phyloP scores from a whole-genome alignment of 2,329 filamentous ascomycete species.

The Bipolaris oryzae region DNA sequence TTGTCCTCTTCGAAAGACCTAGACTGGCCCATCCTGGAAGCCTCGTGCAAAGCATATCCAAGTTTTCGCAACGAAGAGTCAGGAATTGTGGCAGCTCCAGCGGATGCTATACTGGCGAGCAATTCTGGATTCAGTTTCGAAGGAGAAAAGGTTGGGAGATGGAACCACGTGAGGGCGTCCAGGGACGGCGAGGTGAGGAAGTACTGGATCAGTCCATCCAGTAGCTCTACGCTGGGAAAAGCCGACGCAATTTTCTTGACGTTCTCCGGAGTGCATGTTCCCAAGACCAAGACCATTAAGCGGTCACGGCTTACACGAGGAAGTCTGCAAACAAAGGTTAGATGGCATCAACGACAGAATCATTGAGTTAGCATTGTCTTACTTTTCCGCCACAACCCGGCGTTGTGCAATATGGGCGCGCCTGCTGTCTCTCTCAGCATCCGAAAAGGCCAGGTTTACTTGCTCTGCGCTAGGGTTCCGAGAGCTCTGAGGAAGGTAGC shows the following conservation, averaged over 20 bases:
- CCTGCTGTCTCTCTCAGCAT: slow-evolving; percentile 38
- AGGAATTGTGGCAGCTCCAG: slow-evolving; percentile 65
- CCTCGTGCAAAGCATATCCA: slow-evolving; percentile 60
- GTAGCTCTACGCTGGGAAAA: slow-evolving; percentile 65
- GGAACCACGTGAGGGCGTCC: slow-evolving; percentile 65
- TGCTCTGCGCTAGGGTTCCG: slow-evolving; percentile 39
- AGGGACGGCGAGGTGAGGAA: slow-evolving; percentile 64
- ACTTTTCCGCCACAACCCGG: slow-evolving; percentile 50
- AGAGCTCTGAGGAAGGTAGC: slow-evolving; percentile 48
- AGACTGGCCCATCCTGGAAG: slow-evolving; percentile 49
- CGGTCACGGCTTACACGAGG: slow-evolving; percentile 59
- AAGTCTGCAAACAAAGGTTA: slow-evolving; percentile 23
- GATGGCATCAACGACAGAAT: not conserved
- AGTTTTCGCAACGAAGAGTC: slow-evolving; percentile 64
- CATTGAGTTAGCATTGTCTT: not conserved
- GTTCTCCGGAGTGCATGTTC: slow-evolving; percentile 61
- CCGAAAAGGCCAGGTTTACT: slow-evolving; percentile 49
- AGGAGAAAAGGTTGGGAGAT: slow-evolving; percentile 64
- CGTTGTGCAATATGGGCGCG: slow-evolving; percentile 45
- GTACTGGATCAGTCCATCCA: slow-evolving; percentile 67
- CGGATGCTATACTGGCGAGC: slow-evolving; percentile 64
- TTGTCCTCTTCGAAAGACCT: slow-evolving; percentile 58
- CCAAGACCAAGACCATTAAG: slow-evolving; percentile 68
- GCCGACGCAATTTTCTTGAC: slow-evolving; percentile 61
- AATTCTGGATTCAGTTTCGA: slow-evolving; percentile 64